Evolutionary conservation across 768 basidiomycete species (phyloP).

Genomic region (Mycena filopes): DNA sequence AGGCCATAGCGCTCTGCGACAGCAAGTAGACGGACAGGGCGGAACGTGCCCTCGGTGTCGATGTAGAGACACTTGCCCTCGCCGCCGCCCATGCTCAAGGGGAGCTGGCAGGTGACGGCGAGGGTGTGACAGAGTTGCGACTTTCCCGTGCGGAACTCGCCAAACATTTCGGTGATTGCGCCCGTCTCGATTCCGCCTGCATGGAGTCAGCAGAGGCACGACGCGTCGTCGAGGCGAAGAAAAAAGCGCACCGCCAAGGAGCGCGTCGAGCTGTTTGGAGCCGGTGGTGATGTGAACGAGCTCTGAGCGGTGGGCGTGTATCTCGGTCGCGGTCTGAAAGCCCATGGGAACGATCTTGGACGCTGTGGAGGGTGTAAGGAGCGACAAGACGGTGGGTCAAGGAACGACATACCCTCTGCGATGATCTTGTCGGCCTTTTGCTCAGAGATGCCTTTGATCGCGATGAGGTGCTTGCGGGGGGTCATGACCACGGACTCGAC

Average conservation of each 20-base stretch:
- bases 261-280: conserved; percentile 93
- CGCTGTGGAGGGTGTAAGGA: conserved; percentile 21
- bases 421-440: conserved; percentile 98
- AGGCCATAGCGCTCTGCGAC: conserved; percentile 97
- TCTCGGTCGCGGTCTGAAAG: conserved; percentile 98
- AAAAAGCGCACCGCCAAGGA: conserved; percentile 85
- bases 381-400: conserved; percentile 1
- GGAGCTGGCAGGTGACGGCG: conserved; percentile 97
- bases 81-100: conserved; percentile 97
- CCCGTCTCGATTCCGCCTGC: conserved; percentile 97
- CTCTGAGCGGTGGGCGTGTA: conserved; percentile 94
- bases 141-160: conserved; percentile 98
- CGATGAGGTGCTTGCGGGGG: conserved; percentile 89
- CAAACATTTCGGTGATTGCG: conserved; percentile 97
- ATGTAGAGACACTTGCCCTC: conserved; percentile 99
- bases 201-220: conserved; percentile 15
- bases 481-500: conserved; percentile 97
- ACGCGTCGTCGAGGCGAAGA: conserved; percentile 3
- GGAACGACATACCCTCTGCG: conserved; percentile 73
- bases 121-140: conserved; percentile 98
- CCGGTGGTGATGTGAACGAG: conserved; percentile 97
- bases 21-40: conserved; percentile 92
- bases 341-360: conserved; percentile 94
- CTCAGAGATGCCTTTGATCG: conserved; percentile 97
- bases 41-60: conserved; percentile 99